Conservation (phyloP, 2,329 filamentous ascomycete genomes). For the Thelonectria blattea region DNA sequence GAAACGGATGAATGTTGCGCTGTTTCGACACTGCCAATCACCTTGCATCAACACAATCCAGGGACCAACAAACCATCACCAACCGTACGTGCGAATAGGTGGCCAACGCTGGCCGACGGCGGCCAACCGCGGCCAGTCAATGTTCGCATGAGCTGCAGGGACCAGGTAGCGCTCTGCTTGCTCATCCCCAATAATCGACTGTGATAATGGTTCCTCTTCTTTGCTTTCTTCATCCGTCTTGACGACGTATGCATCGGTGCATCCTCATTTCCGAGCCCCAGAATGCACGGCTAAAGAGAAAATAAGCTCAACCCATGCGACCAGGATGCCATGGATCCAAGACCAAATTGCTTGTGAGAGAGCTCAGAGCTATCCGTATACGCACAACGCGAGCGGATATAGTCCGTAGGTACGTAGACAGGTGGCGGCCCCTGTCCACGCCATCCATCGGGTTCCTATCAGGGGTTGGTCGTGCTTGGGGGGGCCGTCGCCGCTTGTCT, state of each 20-base stretch:
- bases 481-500: background rate
- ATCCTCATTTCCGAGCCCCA: conserved; percentile 21
- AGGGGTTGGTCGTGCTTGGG: conserved; percentile 4
- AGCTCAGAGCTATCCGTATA: background rate
- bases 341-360: conserved; percentile 15
- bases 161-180: background rate
- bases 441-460: conserved; percentile 7
- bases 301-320: conserved; percentile 23
- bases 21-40: background rate
- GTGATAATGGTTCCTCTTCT: background rate
- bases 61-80: too few relatives aligned
- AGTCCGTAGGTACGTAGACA: too few relatives aligned
- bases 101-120: too few relatives aligned
- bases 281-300: conserved; percentile 18
- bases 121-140: background rate
- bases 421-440: background rate
- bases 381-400: too few relatives aligned
- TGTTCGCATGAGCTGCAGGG: background rate
- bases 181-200: background rate
- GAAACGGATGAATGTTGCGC: background rate
- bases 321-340: conserved; percentile 2
- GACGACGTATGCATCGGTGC: conserved; percentile 2
- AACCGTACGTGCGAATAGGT: too few relatives aligned
- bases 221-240: background rate
- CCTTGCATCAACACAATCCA: background rate